A percentile compares a stretch with the other conserved stretches of the same genome.
These are phyloP conservation scores for Kentomonas sorsogonicus DNA, from an alignment of 208 protist species.

Conservation along the genomic window DNA sequence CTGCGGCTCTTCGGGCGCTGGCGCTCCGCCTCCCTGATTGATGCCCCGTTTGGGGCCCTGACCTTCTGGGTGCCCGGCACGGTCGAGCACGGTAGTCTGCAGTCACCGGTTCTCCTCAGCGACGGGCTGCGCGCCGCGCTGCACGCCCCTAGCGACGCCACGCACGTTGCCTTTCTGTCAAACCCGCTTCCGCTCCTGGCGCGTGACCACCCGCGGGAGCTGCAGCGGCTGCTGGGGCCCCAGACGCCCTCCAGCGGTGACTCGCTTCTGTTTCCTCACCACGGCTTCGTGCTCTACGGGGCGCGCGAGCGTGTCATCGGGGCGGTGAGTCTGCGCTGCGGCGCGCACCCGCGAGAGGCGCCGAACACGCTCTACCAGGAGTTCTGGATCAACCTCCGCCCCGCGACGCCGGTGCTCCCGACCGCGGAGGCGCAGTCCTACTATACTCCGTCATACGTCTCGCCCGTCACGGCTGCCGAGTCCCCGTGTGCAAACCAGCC, in stretches of 20 bases:
- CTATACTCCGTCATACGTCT: no score
- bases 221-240: conserved; percentile 14
- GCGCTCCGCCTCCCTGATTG: conserved; percentile 25
- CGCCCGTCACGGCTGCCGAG: no score
- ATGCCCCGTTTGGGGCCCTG: conserved; percentile 46
- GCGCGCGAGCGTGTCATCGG: conserved; percentile 27
- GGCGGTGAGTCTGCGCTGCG: conserved; percentile 47
- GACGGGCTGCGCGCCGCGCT: conserved; percentile 16
- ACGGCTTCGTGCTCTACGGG: conserved; percentile 71
- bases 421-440: no score
- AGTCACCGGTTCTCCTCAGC: conserved; percentile 28
- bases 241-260: conserved; percentile 8
- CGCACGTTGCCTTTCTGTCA: conserved; percentile 48
- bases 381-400: no score
- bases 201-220: conserved; percentile 39
- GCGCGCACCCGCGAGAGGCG: conserved; percentile 7
- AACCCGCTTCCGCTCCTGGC: conserved; percentile 56
- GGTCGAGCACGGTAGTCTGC: conserved; percentile 57
- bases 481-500: no score
- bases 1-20: conserved; percentile 40
- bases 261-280: conserved; percentile 46
- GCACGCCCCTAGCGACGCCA: conserved; percentile 23
- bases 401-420: no score
- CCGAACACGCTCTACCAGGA: no score
- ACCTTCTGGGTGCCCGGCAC: conserved; percentile 65